phyloP scores from a whole-genome alignment of 2,329 filamentous ascomycete genomes.

The Fusarium pseudonygamai region DNA sequence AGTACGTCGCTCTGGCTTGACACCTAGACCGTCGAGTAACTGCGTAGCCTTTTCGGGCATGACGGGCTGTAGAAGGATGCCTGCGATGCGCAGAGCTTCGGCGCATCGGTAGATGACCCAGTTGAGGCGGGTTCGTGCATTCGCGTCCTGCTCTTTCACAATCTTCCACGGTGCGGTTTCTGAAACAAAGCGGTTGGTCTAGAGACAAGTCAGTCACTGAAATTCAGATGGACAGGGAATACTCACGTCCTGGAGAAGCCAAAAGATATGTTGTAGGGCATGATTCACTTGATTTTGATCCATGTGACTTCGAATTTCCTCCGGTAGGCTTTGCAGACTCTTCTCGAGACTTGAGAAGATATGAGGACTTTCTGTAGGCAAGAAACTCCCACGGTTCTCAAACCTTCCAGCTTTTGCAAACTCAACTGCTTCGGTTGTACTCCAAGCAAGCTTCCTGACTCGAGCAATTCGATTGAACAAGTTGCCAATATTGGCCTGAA shows the following conservation, averaged over 20 bases:
- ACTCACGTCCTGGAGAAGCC: slow-evolving; percentile 66
- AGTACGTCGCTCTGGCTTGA: slow-evolving; percentile 68
- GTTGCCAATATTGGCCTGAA: slow-evolving; percentile 84
- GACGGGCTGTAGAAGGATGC: slow-evolving; percentile 88
- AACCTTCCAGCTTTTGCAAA: slow-evolving; percentile 43
- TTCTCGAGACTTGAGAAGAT: slow-evolving; percentile 43
- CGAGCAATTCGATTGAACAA: slow-evolving; percentile 76
- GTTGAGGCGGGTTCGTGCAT: slow-evolving; percentile 57
- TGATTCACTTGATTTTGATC: slow-evolving; percentile 68
- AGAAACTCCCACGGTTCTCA: background rate
- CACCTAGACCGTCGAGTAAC: slow-evolving; percentile 81
- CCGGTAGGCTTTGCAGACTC: slow-evolving; percentile 39
- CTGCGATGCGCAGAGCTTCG: slow-evolving; percentile 81
- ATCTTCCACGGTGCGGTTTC: slow-evolving; percentile 74
- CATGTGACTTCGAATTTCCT: slow-evolving; percentile 64
- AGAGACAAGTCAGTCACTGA: slow-evolving; percentile 12
- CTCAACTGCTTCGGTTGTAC: slow-evolving; percentile 66
- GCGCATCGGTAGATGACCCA: slow-evolving; percentile 74
- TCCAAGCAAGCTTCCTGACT: slow-evolving; percentile 69
- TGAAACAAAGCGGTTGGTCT: slow-evolving; percentile 62
- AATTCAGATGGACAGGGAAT: background rate
- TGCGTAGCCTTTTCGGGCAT: slow-evolving; percentile 81
- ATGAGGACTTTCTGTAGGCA: background rate
- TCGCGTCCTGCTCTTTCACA: slow-evolving; percentile 49
- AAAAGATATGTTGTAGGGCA: slow-evolving; percentile 73